A percentile compares a stretch with the other conserved stretches of the same genome.
These are phyloP conservation scores for Paspalum notatum DNA, from an alignment of 176 grass and related monocot species.

Conservation along the genomic window DNA sequence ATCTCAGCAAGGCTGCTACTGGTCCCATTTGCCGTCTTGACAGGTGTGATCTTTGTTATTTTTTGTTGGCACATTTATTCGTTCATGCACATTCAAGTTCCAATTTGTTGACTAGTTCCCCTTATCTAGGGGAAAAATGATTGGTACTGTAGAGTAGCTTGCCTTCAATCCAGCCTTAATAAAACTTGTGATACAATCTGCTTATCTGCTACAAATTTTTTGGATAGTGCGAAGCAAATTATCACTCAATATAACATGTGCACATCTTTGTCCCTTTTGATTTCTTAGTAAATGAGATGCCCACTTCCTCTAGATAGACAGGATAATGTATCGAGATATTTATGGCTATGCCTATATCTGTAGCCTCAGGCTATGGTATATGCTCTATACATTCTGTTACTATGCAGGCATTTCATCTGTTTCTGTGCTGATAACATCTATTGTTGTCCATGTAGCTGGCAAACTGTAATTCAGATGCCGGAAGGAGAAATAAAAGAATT, in stretches of 20 bases:
- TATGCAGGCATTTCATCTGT: neutral
- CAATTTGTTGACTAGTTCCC: constrained; percentile 23
- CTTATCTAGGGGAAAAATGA: neutral
- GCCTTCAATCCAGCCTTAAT: neutral
- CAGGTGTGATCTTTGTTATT: constrained; percentile 52
- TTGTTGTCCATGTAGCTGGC: constrained; percentile 73
- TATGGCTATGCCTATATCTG: neutral
- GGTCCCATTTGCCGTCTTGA: constrained; percentile 72
- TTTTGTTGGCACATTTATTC: neutral
- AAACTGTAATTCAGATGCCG: constrained; percentile 65
- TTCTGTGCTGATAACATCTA: constrained; percentile 21
- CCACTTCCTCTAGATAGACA: neutral
- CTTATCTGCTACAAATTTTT: constrained; percentile 10
- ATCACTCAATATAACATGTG: neutral
- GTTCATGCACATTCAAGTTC: constrained; percentile 3
- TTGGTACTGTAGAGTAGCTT: neutral
- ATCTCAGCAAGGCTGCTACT: constrained; percentile 64
- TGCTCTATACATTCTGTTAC: constrained; percentile 14
- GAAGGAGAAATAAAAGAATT: constrained; percentile 72
- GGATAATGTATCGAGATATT: neutral
- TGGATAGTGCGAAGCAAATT: neutral
- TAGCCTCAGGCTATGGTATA: constrained; percentile 4
- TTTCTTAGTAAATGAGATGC: neutral
- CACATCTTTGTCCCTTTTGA: constrained; percentile 20
- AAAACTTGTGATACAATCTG: neutral